Conservation (phyloP, 371 early-diverging fungal species). For the Mortierella sp. region DNA sequence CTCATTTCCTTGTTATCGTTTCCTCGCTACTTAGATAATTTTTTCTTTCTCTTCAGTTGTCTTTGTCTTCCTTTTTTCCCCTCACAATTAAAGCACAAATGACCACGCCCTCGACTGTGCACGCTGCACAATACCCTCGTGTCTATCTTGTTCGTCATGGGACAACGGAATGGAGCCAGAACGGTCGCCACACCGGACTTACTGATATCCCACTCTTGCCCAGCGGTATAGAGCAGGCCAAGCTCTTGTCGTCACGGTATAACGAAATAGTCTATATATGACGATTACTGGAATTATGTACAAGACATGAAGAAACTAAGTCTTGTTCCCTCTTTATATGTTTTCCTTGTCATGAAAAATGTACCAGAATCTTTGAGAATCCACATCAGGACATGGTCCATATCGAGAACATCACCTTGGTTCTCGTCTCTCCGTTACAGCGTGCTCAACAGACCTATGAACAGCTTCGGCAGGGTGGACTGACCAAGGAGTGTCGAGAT, state of each 20-base stretch:
- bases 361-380: slow-evolving; percentile 53
- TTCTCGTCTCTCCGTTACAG: slow-evolving; percentile 48
- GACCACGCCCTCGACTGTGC: slow-evolving; percentile 47
- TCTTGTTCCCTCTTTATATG: no score
- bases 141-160: slow-evolving; percentile 54
- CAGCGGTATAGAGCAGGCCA: slow-evolving; percentile 50
- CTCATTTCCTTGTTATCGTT: background rate
- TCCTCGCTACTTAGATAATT: background rate
- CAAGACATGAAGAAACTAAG: no score
- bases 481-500: slow-evolving; percentile 15
- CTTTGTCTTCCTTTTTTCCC: background rate
- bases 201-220: slow-evolving; percentile 53
- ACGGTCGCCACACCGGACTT: slow-evolving; percentile 51
- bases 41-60: background rate
- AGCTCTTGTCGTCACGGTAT: slow-evolving; percentile 36
- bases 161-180: slow-evolving; percentile 56
- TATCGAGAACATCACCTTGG: slow-evolving; percentile 49
- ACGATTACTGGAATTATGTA: no score
- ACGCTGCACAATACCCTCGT: slow-evolving; percentile 42
- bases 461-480: slow-evolving; percentile 28
- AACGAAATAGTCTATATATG: no score
- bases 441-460: slow-evolving; percentile 56
- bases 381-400: slow-evolving; percentile 55
- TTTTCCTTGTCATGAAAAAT: background rate
- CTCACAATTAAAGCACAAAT: slow-evolving; percentile 8